Evolutionary conservation across 148 eudicot genomes (phyloP).

Genomic region (Nepenthes gracilis): DNA sequence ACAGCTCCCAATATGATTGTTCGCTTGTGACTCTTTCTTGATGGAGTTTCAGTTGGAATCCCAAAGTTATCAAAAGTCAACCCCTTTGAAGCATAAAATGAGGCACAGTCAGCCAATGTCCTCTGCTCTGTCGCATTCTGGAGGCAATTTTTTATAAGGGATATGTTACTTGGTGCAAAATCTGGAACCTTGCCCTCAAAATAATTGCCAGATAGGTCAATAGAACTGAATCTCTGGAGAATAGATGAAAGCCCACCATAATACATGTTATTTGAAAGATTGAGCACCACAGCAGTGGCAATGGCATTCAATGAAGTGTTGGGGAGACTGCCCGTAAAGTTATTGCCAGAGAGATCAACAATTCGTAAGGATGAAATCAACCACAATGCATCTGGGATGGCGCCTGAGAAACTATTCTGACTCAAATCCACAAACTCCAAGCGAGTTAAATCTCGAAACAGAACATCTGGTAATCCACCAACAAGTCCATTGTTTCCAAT

Average conservation of each 20-base stretch:
- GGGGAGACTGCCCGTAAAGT: conserved; percentile 60
- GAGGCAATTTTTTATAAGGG: conserved; percentile 55
- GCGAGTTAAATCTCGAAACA: conserved; percentile 42
- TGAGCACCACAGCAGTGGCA: conserved; percentile 35
- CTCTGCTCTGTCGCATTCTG: conserved; percentile 44
- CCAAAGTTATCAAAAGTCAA: conserved; percentile 70
- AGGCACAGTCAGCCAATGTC: conserved; percentile 33
- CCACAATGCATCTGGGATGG: conserved; percentile 56
- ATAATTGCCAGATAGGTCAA: conserved; percentile 56
- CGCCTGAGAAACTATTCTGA: conserved; percentile 54
- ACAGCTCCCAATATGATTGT: conserved; percentile 57
- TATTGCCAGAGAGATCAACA: conserved; percentile 66
- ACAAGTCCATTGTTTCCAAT: conserved; percentile 51
- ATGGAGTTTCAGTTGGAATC: conserved; percentile 20
- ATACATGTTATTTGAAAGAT: conserved; percentile 57
- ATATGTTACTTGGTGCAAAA: conserved; percentile 22
- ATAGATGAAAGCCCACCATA: conserved; percentile 47
- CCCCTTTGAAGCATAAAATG: conserved; percentile 51
- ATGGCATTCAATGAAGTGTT: conserved; percentile 21
- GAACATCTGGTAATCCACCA: conserved; percentile 43
- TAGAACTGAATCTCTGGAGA: conserved; percentile 38
- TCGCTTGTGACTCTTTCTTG: conserved; percentile 22
- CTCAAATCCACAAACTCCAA: conserved; percentile 44
- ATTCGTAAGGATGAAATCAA: conserved; percentile 37
- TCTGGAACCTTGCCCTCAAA: conserved; percentile 55